Percentiles rank a stretch among this genome's conserved stretches.
These are phyloP conservation scores for Tuber indicum DNA, from an alignment of 495 filamentous ascomycete species.

Conservation along the genomic window DNA sequence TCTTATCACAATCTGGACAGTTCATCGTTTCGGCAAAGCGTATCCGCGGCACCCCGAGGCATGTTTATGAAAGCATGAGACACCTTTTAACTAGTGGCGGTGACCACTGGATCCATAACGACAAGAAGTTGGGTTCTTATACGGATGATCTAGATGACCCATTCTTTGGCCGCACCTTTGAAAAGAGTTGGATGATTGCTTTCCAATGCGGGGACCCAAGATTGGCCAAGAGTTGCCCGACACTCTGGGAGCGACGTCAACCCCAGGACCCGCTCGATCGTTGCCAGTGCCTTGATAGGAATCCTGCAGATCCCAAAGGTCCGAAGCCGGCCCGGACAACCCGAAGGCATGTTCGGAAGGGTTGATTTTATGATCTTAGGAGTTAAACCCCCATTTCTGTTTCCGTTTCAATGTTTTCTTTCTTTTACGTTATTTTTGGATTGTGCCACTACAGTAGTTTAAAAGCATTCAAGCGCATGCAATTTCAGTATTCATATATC, in stretches of 20 bases:
- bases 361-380: background rate
- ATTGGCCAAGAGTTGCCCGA: slow-evolving; percentile 45
- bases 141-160: slow-evolving; percentile 43
- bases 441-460: background rate
- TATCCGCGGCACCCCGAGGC: slow-evolving; percentile 43
- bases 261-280: slow-evolving; percentile 39
- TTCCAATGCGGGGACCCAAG: slow-evolving; percentile 44
- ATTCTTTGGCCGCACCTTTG: slow-evolving; percentile 45
- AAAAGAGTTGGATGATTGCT: slow-evolving; percentile 45
- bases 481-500: background rate
- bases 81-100: slow-evolving; percentile 40
- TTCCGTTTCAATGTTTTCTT: background rate
- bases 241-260: slow-evolving; percentile 42
- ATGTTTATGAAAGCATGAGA: slow-evolving; percentile 42
- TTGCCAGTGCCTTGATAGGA: slow-evolving; percentile 46
- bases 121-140: slow-evolving; percentile 29
- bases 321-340: background rate
- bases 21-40: slow-evolving; percentile 46
- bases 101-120: slow-evolving; percentile 40
- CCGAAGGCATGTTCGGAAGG: slow-evolving; percentile 1
- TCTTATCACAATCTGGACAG: slow-evolving; percentile 47
- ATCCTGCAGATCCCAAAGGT: background rate
- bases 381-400: background rate
- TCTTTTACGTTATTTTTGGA: background rate
- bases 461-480: background rate